A percentile compares a stretch with the other conserved stretches of the same genome.
Conservation (phyloP, 495 filamentous ascomycete species). For the Penicillium samsonianum region DNA sequence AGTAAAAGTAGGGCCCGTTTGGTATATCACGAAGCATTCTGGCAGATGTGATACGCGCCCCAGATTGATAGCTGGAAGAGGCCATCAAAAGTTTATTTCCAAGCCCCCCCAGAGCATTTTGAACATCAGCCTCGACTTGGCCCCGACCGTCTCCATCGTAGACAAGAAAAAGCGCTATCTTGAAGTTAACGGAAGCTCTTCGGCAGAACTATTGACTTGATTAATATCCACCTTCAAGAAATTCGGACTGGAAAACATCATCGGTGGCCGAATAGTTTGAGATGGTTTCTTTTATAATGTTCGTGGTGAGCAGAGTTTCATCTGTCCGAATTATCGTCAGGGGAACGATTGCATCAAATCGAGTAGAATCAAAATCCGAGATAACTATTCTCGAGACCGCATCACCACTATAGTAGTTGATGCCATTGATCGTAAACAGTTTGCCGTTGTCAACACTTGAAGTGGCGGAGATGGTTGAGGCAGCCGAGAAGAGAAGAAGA, state of each 20-base stretch:
- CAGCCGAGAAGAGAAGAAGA: neutral
- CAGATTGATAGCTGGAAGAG: slow-evolving; percentile 10
- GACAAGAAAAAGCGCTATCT: slow-evolving; percentile 6
- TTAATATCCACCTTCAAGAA: slow-evolving; percentile 30
- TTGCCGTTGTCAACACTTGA: slow-evolving; percentile 39
- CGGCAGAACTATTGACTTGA: neutral
- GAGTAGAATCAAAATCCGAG: slow-evolving; percentile 26
- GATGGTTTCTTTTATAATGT: slow-evolving; percentile 27
- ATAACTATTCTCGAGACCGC: slow-evolving; percentile 16
- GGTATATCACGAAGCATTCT: slow-evolving; percentile 29
- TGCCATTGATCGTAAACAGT: slow-evolving; percentile 41
- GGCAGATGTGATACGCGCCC: slow-evolving; percentile 1
- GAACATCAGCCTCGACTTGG: slow-evolving; percentile 3
- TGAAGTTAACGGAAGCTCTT: neutral
- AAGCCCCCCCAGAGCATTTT: neutral
- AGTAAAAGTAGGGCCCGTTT: slow-evolving; percentile 51
- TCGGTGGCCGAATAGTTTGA: slow-evolving; percentile 33
- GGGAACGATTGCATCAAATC: slow-evolving; percentile 33
- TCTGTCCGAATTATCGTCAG: slow-evolving; percentile 41
- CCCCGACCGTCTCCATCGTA: slow-evolving; percentile 13
- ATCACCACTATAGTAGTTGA: slow-evolving; percentile 43
- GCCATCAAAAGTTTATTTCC: slow-evolving; percentile 14
- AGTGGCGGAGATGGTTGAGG: slow-evolving; percentile 9
- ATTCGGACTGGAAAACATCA: slow-evolving; percentile 46
- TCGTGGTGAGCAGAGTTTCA: slow-evolving; percentile 11